Evolutionary conservation across 495 filamentous ascomycete species (phyloP).

Genomic region (Astrothelium subdiscretum): DNA sequence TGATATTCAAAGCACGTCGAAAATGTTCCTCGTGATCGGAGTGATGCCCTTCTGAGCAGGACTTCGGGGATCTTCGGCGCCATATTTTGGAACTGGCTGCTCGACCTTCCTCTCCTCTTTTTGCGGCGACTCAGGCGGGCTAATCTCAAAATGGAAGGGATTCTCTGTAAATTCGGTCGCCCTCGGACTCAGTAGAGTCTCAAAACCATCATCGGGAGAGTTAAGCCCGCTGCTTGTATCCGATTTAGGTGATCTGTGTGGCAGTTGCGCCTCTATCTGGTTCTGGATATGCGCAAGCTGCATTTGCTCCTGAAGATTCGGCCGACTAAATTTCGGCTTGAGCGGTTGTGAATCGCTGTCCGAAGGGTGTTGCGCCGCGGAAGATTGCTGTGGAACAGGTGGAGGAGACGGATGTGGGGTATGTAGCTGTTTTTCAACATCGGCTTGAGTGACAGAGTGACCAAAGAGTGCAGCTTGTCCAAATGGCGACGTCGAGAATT

Average conservation of each 20-base stretch:
- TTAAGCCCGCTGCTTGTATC: not conserved
- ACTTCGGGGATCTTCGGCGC: slow-evolving; percentile 48
- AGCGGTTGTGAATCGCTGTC: not conserved
- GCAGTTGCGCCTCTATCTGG: slow-evolving; percentile 22
- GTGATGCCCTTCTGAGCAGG: slow-evolving; percentile 52
- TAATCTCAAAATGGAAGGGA: slow-evolving; percentile 26
- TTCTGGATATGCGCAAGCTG: slow-evolving; percentile 26
- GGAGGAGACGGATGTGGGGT: not conserved
- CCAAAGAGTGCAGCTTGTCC: slow-evolving; percentile 13
- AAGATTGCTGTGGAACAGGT: not conserved
- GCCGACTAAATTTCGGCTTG: slow-evolving; percentile 4
- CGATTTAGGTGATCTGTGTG: slow-evolving; percentile 11
- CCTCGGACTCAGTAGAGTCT: slow-evolving; percentile 30
- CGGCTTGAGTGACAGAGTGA: not conserved
- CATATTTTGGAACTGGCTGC: slow-evolving; percentile 22
- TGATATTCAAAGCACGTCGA: slow-evolving; percentile 31
- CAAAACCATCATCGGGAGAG: slow-evolving; percentile 16
- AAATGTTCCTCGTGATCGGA: slow-evolving; percentile 55
- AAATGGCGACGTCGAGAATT: slow-evolving; percentile 19
- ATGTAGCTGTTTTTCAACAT: not conserved
- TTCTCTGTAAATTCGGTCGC: slow-evolving; percentile 33
- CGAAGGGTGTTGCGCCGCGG: not conserved
- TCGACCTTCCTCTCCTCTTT: slow-evolving; percentile 3
- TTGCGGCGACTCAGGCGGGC: not conserved
- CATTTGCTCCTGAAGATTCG: slow-evolving; percentile 24